phyloP scores from a whole-genome alignment of 805 yeast species.

The Candida hispaniensis region DNA sequence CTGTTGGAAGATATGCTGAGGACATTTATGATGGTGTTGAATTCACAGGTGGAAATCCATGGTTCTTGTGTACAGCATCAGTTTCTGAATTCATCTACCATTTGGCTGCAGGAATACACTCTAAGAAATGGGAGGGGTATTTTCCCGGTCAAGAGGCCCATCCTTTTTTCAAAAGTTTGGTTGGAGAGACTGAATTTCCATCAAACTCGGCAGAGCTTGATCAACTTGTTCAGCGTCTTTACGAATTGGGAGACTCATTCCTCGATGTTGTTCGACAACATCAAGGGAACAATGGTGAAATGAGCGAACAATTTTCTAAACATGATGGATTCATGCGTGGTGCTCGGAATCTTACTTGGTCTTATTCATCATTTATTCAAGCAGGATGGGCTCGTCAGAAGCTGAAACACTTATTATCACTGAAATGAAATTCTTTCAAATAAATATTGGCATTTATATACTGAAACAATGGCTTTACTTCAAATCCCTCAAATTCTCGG shows the following conservation, averaged over 20 bases:
- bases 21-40: constrained; percentile 75
- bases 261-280: constrained; percentile 38
- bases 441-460: neutral
- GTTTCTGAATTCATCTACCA: constrained; percentile 29
- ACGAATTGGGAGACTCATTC: constrained; percentile 40
- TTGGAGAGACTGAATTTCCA: constrained; percentile 18
- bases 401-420: neutral
- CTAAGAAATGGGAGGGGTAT: no score
- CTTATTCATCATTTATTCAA: no score
- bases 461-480: neutral
- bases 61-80: constrained; percentile 53
- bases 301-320: constrained; percentile 84
- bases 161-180: constrained; percentile 17
- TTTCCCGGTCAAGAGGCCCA: constrained; percentile 17
- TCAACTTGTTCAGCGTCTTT: constrained; percentile 19
- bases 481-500: constrained; percentile 25
- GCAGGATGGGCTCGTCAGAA: no score
- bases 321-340: constrained; percentile 80
- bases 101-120: constrained; percentile 20
- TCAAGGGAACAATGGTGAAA: constrained; percentile 48
- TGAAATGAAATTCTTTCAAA: neutral
- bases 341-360: constrained; percentile 83
- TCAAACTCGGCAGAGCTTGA: constrained; percentile 16
- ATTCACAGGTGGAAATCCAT: constrained; percentile 75
- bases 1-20: constrained; percentile 86